Evolutionary conservation across 192 early-diverging fungal genomes (phyloP).

Genomic region (Coemansia sp.): DNA sequence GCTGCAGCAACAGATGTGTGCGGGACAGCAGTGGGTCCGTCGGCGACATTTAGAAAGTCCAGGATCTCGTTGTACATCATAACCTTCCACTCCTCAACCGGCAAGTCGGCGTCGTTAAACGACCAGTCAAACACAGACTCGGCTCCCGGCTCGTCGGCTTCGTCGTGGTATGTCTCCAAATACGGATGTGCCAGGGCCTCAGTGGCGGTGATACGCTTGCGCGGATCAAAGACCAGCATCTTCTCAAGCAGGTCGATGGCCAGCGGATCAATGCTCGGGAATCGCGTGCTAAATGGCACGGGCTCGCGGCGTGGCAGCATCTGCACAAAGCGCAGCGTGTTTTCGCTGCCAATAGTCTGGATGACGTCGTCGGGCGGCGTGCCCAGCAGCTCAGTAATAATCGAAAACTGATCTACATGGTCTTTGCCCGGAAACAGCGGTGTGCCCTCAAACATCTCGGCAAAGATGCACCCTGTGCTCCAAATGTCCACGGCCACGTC

Average conservation of each 20-base stretch:
- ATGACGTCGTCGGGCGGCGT: constrained; percentile 92
- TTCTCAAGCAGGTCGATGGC: constrained; percentile 85
- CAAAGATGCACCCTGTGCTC: constrained; percentile 93
- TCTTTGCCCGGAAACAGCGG: constrained; percentile 95
- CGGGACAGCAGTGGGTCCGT: constrained; percentile 33
- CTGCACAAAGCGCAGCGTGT: constrained; percentile 90
- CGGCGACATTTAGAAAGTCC: constrained; percentile 65
- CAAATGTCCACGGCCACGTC: constrained; percentile 95
- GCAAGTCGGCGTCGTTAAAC: constrained; percentile 88
- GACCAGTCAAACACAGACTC: constrained; percentile 90
- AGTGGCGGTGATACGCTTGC: constrained; percentile 82
- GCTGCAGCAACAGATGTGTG: constrained; percentile 12
- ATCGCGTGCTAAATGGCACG: constrained; percentile 79
- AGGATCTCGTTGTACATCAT: constrained; percentile 88
- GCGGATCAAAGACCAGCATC: constrained; percentile 93
- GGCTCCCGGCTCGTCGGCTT: constrained; percentile 81
- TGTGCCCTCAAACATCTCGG: constrained; percentile 95
- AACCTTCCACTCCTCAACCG: constrained; percentile 84
- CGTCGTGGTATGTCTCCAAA: constrained; percentile 88
- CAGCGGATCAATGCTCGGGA: constrained; percentile 75
- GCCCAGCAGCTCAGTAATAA: constrained; percentile 89
- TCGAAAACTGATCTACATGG: constrained; percentile 93
- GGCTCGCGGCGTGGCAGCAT: constrained; percentile 77
- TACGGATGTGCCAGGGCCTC: constrained; percentile 89
- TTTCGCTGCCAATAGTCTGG: constrained; percentile 88